Evolutionary conservation across 1,284 basidiomycete genomes (phyloP).

Genomic region (Ceratobasidium sp.): DNA sequence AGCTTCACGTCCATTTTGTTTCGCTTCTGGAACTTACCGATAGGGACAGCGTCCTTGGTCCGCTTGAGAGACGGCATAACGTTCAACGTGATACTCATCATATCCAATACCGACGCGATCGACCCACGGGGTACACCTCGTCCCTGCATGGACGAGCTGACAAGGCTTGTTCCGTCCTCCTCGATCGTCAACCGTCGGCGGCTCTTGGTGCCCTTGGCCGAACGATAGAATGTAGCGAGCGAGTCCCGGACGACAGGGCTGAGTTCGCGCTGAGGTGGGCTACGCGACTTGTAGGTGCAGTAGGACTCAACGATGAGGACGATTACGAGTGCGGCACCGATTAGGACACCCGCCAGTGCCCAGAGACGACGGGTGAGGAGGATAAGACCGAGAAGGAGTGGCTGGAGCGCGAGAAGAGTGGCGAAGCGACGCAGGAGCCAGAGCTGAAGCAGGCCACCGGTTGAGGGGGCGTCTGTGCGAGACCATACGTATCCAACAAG

Average conservation of each 20-base stretch:
- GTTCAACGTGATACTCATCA: constrained; percentile 77
- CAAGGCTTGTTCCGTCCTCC: constrained; percentile 59
- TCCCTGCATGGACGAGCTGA: constrained; percentile 56
- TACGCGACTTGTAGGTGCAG: constrained; percentile 57
- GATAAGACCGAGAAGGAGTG: constrained; percentile 73
- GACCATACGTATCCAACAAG: constrained; percentile 77
- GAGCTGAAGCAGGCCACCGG: constrained; percentile 72
- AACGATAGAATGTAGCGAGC: constrained; percentile 56
- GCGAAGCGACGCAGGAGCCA: constrained; percentile 75
- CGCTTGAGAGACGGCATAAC: constrained; percentile 68
- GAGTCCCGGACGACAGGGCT: constrained; percentile 65
- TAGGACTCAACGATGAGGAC: constrained; percentile 66
- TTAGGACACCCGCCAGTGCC: constrained; percentile 70
- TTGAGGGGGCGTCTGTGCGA: constrained; percentile 66
- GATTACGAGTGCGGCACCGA: constrained; percentile 61
- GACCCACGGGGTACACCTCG: constrained; percentile 61
- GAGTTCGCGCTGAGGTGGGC: constrained; percentile 57
- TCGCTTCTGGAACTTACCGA: constrained; percentile 57
- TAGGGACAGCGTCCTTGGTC: constrained; percentile 61
- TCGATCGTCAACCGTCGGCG: constrained; percentile 41
- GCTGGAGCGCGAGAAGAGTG: constrained; percentile 70
- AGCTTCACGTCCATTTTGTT: not conserved
- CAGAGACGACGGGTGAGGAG: constrained; percentile 69
- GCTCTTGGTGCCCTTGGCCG: constrained; percentile 7
- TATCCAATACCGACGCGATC: constrained; percentile 76